Evolutionary conservation across 768 basidiomycete genomes (phyloP).

Genomic region (Pleurotus sapidus): DNA sequence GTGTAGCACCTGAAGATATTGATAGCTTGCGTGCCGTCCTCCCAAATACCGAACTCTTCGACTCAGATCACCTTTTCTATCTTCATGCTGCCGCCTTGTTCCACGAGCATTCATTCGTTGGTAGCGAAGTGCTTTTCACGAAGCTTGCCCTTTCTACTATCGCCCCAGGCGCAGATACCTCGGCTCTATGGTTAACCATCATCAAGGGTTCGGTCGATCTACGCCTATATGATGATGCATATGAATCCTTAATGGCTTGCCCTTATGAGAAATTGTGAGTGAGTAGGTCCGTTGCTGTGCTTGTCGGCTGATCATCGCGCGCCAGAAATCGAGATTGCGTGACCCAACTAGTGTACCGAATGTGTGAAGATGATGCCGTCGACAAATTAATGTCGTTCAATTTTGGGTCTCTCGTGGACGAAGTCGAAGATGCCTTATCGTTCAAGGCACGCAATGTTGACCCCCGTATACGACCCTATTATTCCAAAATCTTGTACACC

Average conservation of each 20-base stretch:
- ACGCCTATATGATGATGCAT: slow-evolving; percentile 83
- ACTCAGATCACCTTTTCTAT: slow-evolving; percentile 73
- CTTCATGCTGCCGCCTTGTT: slow-evolving; percentile 75
- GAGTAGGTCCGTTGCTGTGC: slow-evolving; percentile 4
- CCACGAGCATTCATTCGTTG: slow-evolving; percentile 50
- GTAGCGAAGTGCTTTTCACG: slow-evolving; percentile 71
- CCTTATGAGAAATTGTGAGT: slow-evolving; percentile 82
- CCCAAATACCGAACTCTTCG: slow-evolving; percentile 51
- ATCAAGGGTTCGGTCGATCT: slow-evolving; percentile 75
- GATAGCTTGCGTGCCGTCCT: slow-evolving; percentile 62
- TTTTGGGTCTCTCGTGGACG: slow-evolving; percentile 80
- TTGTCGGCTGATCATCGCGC: slow-evolving; percentile 7
- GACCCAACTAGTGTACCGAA: slow-evolving; percentile 79
- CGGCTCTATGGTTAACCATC: slow-evolving; percentile 76
- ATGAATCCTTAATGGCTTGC: slow-evolving; percentile 68
- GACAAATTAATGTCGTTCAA: slow-evolving; percentile 77
- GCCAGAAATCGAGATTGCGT: slow-evolving; percentile 79
- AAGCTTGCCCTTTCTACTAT: slow-evolving; percentile 78
- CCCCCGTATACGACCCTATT: slow-evolving; percentile 80
- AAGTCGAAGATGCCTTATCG: slow-evolving; percentile 83
- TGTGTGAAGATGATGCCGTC: slow-evolving; percentile 89
- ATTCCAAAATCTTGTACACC: slow-evolving; percentile 89
- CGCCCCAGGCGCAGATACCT: slow-evolving; percentile 47
- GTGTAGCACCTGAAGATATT: slow-evolving; percentile 55
- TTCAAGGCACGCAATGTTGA: slow-evolving; percentile 96